phyloP scores from a whole-genome alignment of 345 rosid genomes.

The Hibiscus trionum region DNA sequence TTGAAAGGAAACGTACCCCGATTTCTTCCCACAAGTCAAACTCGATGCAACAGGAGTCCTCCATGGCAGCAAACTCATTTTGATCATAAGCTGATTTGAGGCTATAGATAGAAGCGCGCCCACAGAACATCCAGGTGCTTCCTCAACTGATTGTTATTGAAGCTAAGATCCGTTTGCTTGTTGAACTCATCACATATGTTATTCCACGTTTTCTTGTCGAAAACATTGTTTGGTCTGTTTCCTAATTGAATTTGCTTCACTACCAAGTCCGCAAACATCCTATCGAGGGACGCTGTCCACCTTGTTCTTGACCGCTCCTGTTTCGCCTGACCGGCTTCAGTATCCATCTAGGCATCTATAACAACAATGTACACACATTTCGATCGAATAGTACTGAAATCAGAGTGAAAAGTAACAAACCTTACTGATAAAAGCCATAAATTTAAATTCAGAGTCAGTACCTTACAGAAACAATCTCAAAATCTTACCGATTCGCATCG shows the following conservation, averaged over 20 bases:
- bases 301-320: slow-evolving; percentile 57
- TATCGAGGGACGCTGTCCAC: slow-evolving; percentile 66
- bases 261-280: slow-evolving; percentile 65
- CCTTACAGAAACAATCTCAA: background rate
- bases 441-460: no score
- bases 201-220: slow-evolving; percentile 73
- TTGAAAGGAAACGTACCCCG: slow-evolving; percentile 30
- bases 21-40: slow-evolving; percentile 73
- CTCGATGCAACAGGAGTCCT: slow-evolving; percentile 55
- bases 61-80: slow-evolving; percentile 38
- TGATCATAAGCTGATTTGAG: slow-evolving; percentile 50
- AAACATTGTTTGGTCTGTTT: slow-evolving; percentile 55
- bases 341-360: slow-evolving; percentile 44
- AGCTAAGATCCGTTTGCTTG: slow-evolving; percentile 47
- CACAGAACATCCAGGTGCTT: slow-evolving; percentile 74
- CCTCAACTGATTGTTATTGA: slow-evolving; percentile 69
- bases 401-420: background rate
- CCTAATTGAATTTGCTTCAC: slow-evolving; percentile 64
- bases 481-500: background rate
- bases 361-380: slow-evolving; percentile 6
- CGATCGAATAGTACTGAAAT: background rate
- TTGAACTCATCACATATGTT: slow-evolving; percentile 27
- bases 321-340: slow-evolving; percentile 38
- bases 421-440: no score
- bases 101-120: slow-evolving; percentile 42